Evolutionary conservation across 306 rosid species (phyloP), one percentile per base, ranked within the genome.

Genomic region (Trifolium pratense): DNA sequence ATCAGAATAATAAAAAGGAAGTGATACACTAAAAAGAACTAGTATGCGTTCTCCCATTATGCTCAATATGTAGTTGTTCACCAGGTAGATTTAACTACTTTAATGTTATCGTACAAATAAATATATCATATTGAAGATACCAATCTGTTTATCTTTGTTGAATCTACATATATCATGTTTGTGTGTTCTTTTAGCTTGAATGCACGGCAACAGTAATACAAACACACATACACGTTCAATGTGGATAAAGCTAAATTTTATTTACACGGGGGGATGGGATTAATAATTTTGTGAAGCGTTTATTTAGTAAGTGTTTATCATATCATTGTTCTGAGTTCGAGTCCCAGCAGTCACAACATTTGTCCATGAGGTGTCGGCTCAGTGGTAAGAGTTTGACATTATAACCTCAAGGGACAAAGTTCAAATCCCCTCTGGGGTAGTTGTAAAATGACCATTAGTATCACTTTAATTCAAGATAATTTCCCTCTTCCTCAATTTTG

Each of bases 221-320:
- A 46, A 15, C 18, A 14, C 4, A 14, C 7, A 5, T 46, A 5
- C 16, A 13, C 5, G 1, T 45, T 5, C 18, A 14, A 46, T 46
- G 61, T 73, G 51, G 68, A 21, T 66, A 71, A 32, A 66, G 73
- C 68, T 55, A 48, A 76, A 36, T 18, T 17, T 46, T 46, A 25
- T 66, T 76, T 59, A 14, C 55, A 20, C 9, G 5, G 53, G 18
- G 18, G 17, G 7, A 4, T 43, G 5, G n/a, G 49, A 43, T 45
- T 12, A 13, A 45, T 12, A 14, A 45, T 15, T 12, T 45, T 13
- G 14, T 45, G 5, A 45, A 13, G 16, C 3, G 6, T 29, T 29
- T 45, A 45, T 14, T 45, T 14, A 45, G 6, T 45, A 43, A 43
- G 49, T 14, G 5, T 45, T 45, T 45, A 45, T 13, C 51, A 14